Evolutionary conservation across 1,284 basidiomycete species (phyloP), one percentile per base, ranked within the genome.

Genomic region (Waitea zeae): DNA sequence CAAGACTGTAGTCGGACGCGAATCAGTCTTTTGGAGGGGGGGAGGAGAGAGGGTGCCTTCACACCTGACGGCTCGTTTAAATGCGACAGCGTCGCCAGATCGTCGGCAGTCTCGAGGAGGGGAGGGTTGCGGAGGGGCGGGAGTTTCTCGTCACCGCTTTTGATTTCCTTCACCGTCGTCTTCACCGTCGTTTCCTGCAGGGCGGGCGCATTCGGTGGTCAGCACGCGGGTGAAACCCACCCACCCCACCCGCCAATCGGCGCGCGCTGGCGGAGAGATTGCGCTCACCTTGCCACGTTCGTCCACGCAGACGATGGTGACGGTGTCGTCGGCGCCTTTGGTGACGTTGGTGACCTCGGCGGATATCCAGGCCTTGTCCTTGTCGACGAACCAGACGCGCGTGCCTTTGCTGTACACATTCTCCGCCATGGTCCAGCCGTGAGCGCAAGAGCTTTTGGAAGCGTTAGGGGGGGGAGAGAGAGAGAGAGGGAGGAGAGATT

Each of bases 121-220:
- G 93, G 95, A 17, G 95, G 95, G 56, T 98, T 98, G 44, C 93
- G 81, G 46, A 99, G 61, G 30, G 92, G 93, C 31, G 95, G 95
- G 14, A 97, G 67, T 34, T 67, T 64, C 43, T 74, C 69, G 48
- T 73, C 72, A 35, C 70, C 73, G 47, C 77, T 71, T 49, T 71
- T 79, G 51, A 83, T 81, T 44, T 78, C 70, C 51, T 78, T 73
- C 30, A 64, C 70, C 17, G 77, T 79, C n/a, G 84, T 87, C 44
- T 75, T 73, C 33, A 88, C 66, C 29, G 61, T 57, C 34, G 70
- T 69, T 66, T 87, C 84, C 84, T 88, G 9, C 35, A 37, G 33
- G 30, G 41, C 14, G 27, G 28, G 20, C 33, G 20, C n/a, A 11
- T 17, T 7, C 37, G 22, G 28, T 20, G 33, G 30, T 15, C 19